Percentiles rank a stretch among this genome's conserved stretches.
phyloP scores from a whole-genome alignment of 1,284 basidiomycete species.

The Limonomyces culmigenus region DNA sequence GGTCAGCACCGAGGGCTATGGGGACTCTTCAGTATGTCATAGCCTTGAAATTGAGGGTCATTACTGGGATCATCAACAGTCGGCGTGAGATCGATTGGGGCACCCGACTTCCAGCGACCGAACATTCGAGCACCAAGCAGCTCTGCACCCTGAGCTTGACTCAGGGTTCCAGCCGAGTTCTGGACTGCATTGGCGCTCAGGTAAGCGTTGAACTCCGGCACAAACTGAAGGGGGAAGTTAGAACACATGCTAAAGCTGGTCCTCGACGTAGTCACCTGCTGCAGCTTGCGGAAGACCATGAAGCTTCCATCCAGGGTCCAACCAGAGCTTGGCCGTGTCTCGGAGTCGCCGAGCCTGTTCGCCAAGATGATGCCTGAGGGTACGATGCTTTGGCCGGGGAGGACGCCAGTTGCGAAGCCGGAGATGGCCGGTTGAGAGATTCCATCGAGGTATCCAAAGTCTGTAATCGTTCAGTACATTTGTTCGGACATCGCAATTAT shows the following conservation, averaged over 20 bases:
- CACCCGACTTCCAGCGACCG: slow-evolving; percentile 29
- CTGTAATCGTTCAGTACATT: slow-evolving; percentile 6
- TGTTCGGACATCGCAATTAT: neutral
- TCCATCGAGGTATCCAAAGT: slow-evolving; percentile 23
- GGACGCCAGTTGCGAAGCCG: slow-evolving; percentile 15
- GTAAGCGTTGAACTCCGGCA: slow-evolving; percentile 37
- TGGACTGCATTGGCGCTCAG: slow-evolving; percentile 22
- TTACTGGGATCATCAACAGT: slow-evolving; percentile 13
- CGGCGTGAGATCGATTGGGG: slow-evolving; percentile 19
- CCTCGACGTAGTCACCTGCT: no score
- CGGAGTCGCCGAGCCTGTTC: slow-evolving; percentile 14
- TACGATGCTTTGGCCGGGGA: slow-evolving; percentile 18
- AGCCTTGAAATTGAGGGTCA: neutral
- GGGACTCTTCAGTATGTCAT: neutral
- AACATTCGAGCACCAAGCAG: slow-evolving; percentile 34
- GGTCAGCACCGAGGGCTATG: slow-evolving; percentile 13
- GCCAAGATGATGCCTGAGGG: slow-evolving; percentile 17
- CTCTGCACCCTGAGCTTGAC: slow-evolving; percentile 22
- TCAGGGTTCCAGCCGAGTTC: slow-evolving; percentile 16
- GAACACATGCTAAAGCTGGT: no score
- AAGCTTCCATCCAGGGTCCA: slow-evolving; percentile 38
- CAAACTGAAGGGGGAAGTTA: no score
- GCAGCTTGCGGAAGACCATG: slow-evolving; percentile 35
- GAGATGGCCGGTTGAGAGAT: slow-evolving; percentile 21
- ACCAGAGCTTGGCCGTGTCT: slow-evolving; percentile 8